Base-by-base conservation (phyloP, 805 yeast genomes). In the Yarrowia sp. region DNA sequence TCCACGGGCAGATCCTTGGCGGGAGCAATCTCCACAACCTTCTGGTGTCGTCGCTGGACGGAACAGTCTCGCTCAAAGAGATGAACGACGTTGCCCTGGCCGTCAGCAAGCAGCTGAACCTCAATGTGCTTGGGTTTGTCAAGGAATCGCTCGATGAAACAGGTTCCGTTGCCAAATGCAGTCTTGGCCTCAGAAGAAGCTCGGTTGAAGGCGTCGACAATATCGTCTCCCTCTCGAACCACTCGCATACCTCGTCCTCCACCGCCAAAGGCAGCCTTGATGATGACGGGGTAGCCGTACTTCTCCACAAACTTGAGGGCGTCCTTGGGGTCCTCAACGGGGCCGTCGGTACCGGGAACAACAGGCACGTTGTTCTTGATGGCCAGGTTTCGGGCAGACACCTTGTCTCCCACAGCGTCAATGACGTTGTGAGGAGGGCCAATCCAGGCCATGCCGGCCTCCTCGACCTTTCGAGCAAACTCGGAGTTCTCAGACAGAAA, bases 211-310 rank as follows among this genome's bases (percentile, higher is more conserved):
- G 98, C 98, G 77, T 94, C 98, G 55, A 77, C 88, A 69, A 94
- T 86, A 78, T 88, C 91, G 74, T 95, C 99, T 74, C 97, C 98
- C 79, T 94, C 97, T 76, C 96, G 85, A 53, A 94, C 99, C 64
- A 94, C 99, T 82, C 99, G 88, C 98, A 94, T 95, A 85, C 99
- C 99, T 81, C 98, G 88, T 77, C 99, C 99, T 84, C 99, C 99
- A 81, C 99, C 99, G 78, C 99, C 99, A 76, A 90, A 95, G 44
- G 99, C 99, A 56, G 99, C 99, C 81, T 94, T 94, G 81, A 94
- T 92, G 80, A 94, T 94, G 60, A 95, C 98, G 9, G 99, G 99
- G 81, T 79, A 93, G 39, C 99, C 99, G 79, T 94, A 85, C 80
- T 92, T 76, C 53, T 81, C 85, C 43, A 93, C 98, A 76, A 94